Evolutionary conservation across 2,329 filamentous ascomycete species (phyloP), one percentile per base, ranked within the genome.

Genomic region (Dothistroma pini): DNA sequence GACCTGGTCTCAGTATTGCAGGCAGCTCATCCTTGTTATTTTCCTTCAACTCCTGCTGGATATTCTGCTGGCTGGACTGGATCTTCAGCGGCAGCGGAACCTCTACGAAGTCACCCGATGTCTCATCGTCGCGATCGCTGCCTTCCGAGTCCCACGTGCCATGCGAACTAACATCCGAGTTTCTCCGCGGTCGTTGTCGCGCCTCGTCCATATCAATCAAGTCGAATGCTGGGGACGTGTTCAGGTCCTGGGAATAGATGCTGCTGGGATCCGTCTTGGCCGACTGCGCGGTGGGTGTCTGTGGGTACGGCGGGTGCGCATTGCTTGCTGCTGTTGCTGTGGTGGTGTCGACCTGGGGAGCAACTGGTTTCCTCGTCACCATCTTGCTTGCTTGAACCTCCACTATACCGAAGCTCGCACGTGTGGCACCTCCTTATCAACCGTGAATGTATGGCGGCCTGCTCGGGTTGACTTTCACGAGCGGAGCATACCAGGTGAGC

Each of bases 301-400:
- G 75, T 14, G 79, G 79, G 58, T 81, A 81, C 1, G 79, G 79
- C 25, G 77, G 78, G 14, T 64, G 59, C 6, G 76, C 71, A 59
- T 75, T 73, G 7, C 71, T 73, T 9, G 55, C 56, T 10, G 77
- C 72, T 7, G 76, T 74, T 10, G 77, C 72, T 7, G 76, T 74
- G 41, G 74, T 70, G 11, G 78, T 78, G 54, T 77, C 74, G 49
- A 78, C 71, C 52, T 66, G 68, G 32, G 70, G 71, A 14, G 72
- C 69, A 29, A 75, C 71, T 8, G 77, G 73, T 63, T 79, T 80
- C 57, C 77, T 71, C 22, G 71, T 77, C 56, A 80, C 78, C 79
- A 81, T 81, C 16, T 60, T 69, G 59, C 11, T 35, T 32, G 51
- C 48, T 32, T 60, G 60, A 56, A 22, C 44, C 11, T 38, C n/a